Evolutionary conservation across 2,329 filamentous ascomycete species (phyloP).

Genomic region (Talaromyces sp.): DNA sequence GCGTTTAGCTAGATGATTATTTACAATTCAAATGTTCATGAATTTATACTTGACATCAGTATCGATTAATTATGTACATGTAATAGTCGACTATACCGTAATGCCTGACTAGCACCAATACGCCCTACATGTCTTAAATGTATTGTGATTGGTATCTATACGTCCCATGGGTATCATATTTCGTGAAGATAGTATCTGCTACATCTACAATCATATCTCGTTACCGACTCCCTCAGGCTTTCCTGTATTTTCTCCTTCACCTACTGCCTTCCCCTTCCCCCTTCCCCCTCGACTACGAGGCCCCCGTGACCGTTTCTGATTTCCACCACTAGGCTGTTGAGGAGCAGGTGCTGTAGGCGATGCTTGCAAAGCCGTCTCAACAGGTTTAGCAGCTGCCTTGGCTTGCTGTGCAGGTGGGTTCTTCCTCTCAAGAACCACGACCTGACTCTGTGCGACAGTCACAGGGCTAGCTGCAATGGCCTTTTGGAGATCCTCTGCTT

Average conservation of each 20-base stretch:
- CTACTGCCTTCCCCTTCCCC: conserved; percentile 13
- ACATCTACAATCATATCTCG: conserved; percentile 6
- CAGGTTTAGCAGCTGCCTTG: conserved; percentile 10
- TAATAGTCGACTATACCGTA: neutral
- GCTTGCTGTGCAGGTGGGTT: conserved; percentile 16
- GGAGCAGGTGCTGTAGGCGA: conserved; percentile 5
- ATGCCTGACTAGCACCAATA: too few species aligned
- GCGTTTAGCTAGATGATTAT: conserved; percentile 37
- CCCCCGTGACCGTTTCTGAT: conserved; percentile 17
- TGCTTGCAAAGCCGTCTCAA: conserved; percentile 8
- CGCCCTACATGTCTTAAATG: too few species aligned
- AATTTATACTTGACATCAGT: too few species aligned
- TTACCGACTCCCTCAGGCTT: conserved; percentile 12
- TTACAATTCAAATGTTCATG: neutral
- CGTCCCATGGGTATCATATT: conserved; percentile 16
- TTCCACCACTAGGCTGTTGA: conserved; percentile 1
- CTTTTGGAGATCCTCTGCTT: conserved; percentile 67
- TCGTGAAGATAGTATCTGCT: conserved; percentile 3
- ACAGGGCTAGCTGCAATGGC: conserved; percentile 80
- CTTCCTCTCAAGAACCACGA: conserved; percentile 73
- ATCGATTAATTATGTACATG: too few species aligned
- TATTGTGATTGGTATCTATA: neutral
- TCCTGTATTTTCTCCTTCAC: conserved; percentile 1
- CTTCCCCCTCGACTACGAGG: conserved; percentile 17
- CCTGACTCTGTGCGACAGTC: conserved; percentile 75